Percentiles rank a stretch among this genome's conserved stretches.
phyloP scores from a whole-genome alignment of 139 green algal genomes.

The Chlorella sorokiniana region DNA sequence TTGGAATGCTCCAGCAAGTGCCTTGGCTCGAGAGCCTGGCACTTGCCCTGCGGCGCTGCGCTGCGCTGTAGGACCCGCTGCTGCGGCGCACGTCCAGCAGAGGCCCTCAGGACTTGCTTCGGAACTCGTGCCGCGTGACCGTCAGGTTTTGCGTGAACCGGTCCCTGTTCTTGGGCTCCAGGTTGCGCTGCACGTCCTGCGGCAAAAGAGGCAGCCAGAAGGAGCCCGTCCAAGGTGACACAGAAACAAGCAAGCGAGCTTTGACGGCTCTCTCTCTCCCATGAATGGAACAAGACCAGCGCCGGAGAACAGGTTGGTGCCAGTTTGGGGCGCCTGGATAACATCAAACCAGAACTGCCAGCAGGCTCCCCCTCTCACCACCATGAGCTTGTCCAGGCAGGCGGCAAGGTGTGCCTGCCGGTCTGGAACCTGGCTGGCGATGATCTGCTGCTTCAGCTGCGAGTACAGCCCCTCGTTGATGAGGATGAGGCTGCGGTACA shows the following conservation, averaged over 20 bases:
- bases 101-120: background rate
- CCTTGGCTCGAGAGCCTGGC: too few relatives aligned
- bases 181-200: constrained; percentile 78
- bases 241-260: background rate
- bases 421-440: constrained; percentile 71
- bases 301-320: background rate
- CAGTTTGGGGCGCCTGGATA: background rate
- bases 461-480: constrained; percentile 85
- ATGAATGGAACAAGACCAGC: background rate
- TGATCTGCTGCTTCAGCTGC: constrained; percentile 72
- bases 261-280: background rate
- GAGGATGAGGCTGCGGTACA: constrained; percentile 80
- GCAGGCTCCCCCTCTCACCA: background rate
- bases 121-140: constrained; percentile 87
- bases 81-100: too few relatives aligned
- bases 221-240: background rate
- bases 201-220: background rate
- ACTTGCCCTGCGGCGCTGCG: too few relatives aligned
- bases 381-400: constrained; percentile 95
- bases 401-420: constrained; percentile 62
- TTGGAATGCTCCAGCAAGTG: too few relatives aligned
- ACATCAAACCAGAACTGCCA: too few relatives aligned
- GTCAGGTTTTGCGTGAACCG: constrained; percentile 99
- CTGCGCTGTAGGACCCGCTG: too few relatives aligned
- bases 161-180: constrained; percentile 97